Conservation (phyloP, 441 rosid genomes). For the Biscutella laevigata region DNA sequence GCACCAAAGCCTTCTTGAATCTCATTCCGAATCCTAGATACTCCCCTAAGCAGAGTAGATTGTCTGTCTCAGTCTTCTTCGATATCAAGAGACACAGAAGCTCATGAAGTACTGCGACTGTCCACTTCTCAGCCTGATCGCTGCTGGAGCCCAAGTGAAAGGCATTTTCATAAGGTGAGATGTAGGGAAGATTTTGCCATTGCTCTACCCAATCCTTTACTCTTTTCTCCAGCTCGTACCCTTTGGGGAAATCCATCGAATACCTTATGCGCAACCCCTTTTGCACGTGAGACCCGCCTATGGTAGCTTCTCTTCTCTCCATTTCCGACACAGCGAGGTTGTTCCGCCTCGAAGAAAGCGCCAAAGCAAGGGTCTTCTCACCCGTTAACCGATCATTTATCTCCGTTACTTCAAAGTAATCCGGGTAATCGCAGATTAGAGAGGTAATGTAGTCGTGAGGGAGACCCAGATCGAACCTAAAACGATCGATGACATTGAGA, state of each 20-base stretch:
- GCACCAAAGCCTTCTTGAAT: conserved; percentile 53
- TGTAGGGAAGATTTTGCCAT: conserved; percentile 74
- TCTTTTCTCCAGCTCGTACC: conserved; percentile 48
- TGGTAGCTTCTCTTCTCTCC: conserved; percentile 41
- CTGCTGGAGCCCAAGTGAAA: conserved; percentile 52
- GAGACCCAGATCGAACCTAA: conserved; percentile 64
- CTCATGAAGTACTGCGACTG: conserved; percentile 70
- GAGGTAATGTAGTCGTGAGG: conserved; percentile 51
- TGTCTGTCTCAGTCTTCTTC: conserved; percentile 67
- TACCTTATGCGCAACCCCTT: conserved; percentile 36
- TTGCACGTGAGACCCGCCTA: conserved; percentile 1
- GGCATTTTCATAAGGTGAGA: conserved; percentile 71
- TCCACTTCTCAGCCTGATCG: conserved; percentile 78
- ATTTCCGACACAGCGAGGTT: conserved; percentile 53
- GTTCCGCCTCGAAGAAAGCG: conserved; percentile 42
- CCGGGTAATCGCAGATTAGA: conserved; percentile 61
- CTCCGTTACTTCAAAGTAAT: conserved; percentile 48
- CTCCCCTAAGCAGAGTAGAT: conserved; percentile 53
- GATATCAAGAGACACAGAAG: conserved; percentile 51
- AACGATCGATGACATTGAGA: conserved; percentile 40
- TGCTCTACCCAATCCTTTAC: conserved; percentile 59
- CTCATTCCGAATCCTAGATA: conserved; percentile 54
- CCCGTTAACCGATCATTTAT: conserved; percentile 26
- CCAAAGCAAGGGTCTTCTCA: conserved; percentile 35
- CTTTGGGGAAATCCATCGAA: conserved; percentile 56